Percentiles rank a stretch among this genome's conserved stretches.
Evolutionary conservation across 176 grass and related monocot genomes (phyloP).

Genomic region (Oryza coarctata): DNA sequence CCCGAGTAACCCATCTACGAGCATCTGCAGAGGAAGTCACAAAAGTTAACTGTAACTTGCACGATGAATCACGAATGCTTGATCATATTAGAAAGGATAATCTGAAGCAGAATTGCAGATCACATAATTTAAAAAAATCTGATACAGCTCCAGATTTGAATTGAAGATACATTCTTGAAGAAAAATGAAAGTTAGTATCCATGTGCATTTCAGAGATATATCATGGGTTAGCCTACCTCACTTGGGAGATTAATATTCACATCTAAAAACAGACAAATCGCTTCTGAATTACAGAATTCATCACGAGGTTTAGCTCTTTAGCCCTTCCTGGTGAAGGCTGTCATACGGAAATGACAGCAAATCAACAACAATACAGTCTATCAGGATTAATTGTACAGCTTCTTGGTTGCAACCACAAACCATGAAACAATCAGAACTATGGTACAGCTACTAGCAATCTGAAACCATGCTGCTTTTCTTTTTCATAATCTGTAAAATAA

Average conservation of each 20-base stretch:
- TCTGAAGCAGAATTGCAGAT: too few relatives aligned
- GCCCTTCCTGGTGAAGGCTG: constrained; percentile 9
- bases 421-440: constrained; percentile 8
- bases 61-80: too few relatives aligned
- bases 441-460: constrained; percentile 10
- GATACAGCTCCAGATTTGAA: too few relatives aligned
- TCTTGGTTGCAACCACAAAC: constrained; percentile 32
- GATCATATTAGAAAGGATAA: too few relatives aligned
- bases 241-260: constrained; percentile 7
- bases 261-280: constrained; percentile 4
- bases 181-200: not conserved
- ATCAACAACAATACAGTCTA: constrained; percentile 5
- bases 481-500: constrained; percentile 44
- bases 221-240: not conserved
- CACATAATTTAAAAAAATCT: too few relatives aligned
- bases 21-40: too few relatives aligned
- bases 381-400: constrained; percentile 20
- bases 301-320: constrained; percentile 36
- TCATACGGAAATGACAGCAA: constrained; percentile 3
- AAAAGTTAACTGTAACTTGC: too few relatives aligned
- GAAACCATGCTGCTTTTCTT: constrained; percentile 25
- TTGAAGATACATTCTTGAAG: too few relatives aligned
- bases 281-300: constrained; percentile 20
- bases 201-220: not conserved
- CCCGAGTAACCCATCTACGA: too few relatives aligned